Base-by-base conservation (phyloP, 1,284 basidiomycete genomes). In the Ceratobasidium sp. region DNA sequence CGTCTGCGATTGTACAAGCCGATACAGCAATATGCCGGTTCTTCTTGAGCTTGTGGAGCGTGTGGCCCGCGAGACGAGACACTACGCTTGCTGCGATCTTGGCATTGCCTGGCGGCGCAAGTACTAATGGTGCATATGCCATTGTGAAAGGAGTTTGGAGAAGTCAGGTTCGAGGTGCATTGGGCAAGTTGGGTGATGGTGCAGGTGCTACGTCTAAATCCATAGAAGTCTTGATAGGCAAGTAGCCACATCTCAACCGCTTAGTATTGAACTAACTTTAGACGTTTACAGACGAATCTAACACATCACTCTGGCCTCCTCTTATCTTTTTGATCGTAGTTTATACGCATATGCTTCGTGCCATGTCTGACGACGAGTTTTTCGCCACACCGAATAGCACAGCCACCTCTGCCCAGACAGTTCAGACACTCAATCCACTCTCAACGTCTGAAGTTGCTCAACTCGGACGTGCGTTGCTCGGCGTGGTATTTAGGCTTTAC, bases 331-430 rank as follows among this genome's bases (percentile, higher is more conserved):
- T 98, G 2, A 86, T 88, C 6, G 92, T 96, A 71, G 81, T 98
- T 21, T 97, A 98, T 80, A 88, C 89, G 1, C 92, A 97, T 75
- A 88, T 90, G 12, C 86, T 99, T 21, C 84, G 96, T 46, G 94
- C 96, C 0, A 92, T 99, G 84, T 94, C 94, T 1, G 97, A 99
- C 77, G 97, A 98, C 79, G 97, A 99, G 80, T 98, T 99, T 82
- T 96, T 96, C 79, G 86, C 88, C 0, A 80, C 81, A 2, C 71
- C 75, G 1, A 74, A 77, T 16, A n/a, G n/a, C n/a, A 46, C 75
- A 12, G 73, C 78, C 12, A 72, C 76, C 8, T 34, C 32, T 53
- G 75, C 28, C 72, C 75, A 48, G 43, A 61, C 48, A 34, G 77
- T 10, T 28, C 45, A 53, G 28, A 79, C 84, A 0, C 82, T 88